Evolutionary conservation across 805 yeast species (phyloP).

Genomic region (Candida rishiriensis): DNA sequence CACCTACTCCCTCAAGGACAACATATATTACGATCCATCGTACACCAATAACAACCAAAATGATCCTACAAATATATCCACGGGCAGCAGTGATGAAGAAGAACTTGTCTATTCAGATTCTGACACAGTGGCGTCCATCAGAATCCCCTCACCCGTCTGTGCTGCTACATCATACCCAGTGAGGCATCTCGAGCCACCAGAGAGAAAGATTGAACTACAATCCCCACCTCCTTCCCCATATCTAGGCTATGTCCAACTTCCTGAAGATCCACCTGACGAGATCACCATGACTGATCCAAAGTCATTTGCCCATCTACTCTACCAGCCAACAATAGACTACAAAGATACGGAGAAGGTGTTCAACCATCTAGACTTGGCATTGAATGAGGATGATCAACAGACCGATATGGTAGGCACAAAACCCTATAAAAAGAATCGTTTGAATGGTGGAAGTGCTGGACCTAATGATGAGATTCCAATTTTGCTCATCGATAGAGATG

Average conservation of each 20-base stretch:
- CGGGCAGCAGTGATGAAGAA: neutral
- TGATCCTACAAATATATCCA: neutral
- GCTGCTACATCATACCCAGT: no score
- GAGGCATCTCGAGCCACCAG: slow-evolving; percentile 21
- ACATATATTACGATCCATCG: neutral
- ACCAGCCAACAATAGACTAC: slow-evolving; percentile 20
- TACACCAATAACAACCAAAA: neutral
- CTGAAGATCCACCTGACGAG: slow-evolving; percentile 31
- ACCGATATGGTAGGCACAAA: no score
- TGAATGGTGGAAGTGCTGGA: neutral
- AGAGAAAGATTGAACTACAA: slow-evolving; percentile 27
- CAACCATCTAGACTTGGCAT: neutral
- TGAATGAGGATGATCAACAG: slow-evolving; percentile 1
- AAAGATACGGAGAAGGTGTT: slow-evolving; percentile 17
- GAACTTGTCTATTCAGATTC: neutral
- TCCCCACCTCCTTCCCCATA: slow-evolving; percentile 35
- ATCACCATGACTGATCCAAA: slow-evolving; percentile 28
- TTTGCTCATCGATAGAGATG: slow-evolving; percentile 25
- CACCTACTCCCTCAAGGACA: slow-evolving; percentile 20
- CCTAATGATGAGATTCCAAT: slow-evolving; percentile 20
- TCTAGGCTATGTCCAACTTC: slow-evolving; percentile 26
- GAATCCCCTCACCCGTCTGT: neutral
- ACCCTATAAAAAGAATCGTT: no score
- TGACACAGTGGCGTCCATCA: neutral
- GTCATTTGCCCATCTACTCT: slow-evolving; percentile 26